Percentiles rank a stretch among this genome's conserved stretches.
These are phyloP conservation scores for Pilasporangium apinafurcum DNA, from an alignment of 352 stramenopile genomes.

Conservation along the genomic window DNA sequence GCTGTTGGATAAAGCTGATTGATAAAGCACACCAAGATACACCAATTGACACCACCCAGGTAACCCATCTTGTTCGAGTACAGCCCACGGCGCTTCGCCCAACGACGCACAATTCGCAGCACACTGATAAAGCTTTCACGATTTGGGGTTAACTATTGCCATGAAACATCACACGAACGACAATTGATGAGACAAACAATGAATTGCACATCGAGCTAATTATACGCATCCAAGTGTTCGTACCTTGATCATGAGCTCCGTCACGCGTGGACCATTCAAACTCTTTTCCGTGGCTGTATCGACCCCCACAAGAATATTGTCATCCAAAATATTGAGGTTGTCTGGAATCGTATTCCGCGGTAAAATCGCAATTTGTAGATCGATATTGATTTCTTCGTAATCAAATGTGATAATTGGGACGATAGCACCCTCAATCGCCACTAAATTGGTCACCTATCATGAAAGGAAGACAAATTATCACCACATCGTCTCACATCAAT, in stretches of 20 bases:
- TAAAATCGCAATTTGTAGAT: slow-evolving; percentile 96
- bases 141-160: slow-evolving; percentile 62
- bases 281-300: slow-evolving; percentile 86
- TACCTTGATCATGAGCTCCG: slow-evolving; percentile 88
- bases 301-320: slow-evolving; percentile 82
- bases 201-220: neutral
- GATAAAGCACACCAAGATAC: slow-evolving; percentile 97
- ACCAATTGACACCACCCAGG: slow-evolving; percentile 98
- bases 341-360: slow-evolving; percentile 88
- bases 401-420: slow-evolving; percentile 99
- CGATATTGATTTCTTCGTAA: slow-evolving; percentile 98
- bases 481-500: neutral
- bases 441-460: slow-evolving; percentile 35
- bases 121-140: slow-evolving; percentile 85
- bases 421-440: slow-evolving; percentile 85
- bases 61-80: slow-evolving; percentile 99
- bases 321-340: slow-evolving; percentile 88
- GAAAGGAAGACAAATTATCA: neutral
- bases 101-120: slow-evolving; percentile 81
- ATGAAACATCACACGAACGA: neutral
- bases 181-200: neutral
- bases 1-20: slow-evolving; percentile 89
- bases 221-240: neutral
- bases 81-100: slow-evolving; percentile 90
- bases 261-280: slow-evolving; percentile 88